Conservation (phyloP, 1,284 basidiomycete species). For the Cronartium ribicola region DNA sequence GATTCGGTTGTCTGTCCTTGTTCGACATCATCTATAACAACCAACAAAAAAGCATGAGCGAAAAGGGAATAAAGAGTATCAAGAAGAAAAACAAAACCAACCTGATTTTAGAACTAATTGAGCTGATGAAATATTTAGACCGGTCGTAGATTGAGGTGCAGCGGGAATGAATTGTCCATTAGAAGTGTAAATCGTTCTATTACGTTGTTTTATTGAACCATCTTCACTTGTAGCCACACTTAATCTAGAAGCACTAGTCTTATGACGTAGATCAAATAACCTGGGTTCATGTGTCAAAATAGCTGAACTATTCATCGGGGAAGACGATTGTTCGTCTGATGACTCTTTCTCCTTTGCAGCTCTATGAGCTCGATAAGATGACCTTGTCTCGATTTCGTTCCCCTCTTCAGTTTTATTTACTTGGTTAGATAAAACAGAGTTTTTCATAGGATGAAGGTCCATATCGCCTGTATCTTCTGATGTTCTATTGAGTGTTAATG, state of each 20-base stretch:
- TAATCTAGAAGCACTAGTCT: slow-evolving; percentile 14
- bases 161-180: slow-evolving; percentile 40
- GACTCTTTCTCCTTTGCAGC: background rate
- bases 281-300: background rate
- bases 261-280: background rate
- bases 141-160: slow-evolving; percentile 36
- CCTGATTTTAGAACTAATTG: background rate
- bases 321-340: background rate
- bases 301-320: background rate
- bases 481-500: background rate
- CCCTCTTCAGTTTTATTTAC: background rate
- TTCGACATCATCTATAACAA: background rate
- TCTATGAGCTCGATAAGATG: slow-evolving; percentile 12
- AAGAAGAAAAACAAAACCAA: too few species aligned
- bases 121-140: slow-evolving; percentile 23
- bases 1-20: background rate
- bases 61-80: too few species aligned
- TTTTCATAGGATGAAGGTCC: background rate
- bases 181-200: slow-evolving; percentile 29
- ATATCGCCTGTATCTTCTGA: slow-evolving; percentile 15
- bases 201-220: slow-evolving; percentile 15
- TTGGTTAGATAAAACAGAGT: background rate
- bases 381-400: background rate
- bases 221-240: background rate
- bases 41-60: background rate